Percentiles rank a stretch among this genome's conserved stretches.
Conservation (phyloP, 306 rosid genomes). For the Begonia fuchsioides region DNA sequence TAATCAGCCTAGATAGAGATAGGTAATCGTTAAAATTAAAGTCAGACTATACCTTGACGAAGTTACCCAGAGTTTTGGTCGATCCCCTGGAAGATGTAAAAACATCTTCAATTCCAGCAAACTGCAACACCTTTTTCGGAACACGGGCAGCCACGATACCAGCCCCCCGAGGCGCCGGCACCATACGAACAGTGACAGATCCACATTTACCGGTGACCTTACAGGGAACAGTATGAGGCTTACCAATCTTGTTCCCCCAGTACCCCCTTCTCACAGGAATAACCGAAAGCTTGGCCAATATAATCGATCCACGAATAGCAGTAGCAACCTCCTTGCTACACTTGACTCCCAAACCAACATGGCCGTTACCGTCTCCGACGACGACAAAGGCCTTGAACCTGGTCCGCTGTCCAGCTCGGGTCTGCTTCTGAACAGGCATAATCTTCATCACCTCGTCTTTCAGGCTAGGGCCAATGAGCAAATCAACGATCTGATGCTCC, state of each 20-base stretch:
- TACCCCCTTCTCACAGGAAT: conserved; percentile 15
- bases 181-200: conserved; percentile 31
- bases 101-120: too few relatives aligned
- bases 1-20: too few relatives aligned
- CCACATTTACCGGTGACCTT: conserved; percentile 40
- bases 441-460: conserved; percentile 70
- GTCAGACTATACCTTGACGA: conserved; percentile 3
- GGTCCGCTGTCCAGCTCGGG: conserved; percentile 16
- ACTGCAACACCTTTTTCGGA: too few relatives aligned
- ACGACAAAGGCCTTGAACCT: too few relatives aligned
- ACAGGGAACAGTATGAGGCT: conserved; percentile 56
- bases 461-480: conserved; percentile 37
- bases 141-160: too few relatives aligned
- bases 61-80: conserved; percentile 4
- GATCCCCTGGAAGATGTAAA: too few relatives aligned
- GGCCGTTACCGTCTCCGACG: too few relatives aligned
- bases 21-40: too few relatives aligned
- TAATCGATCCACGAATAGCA: conserved; percentile 40
- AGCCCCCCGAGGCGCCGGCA: neutral
- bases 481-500: conserved; percentile 49
- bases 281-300: conserved; percentile 44
- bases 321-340: conserved; percentile 45
- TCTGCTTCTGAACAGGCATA: conserved; percentile 21
- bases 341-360: too few relatives aligned
- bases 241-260: conserved; percentile 56